Evolutionary conservation across 306 rosid species (phyloP).

Genomic region (Lathyrus aphaca): DNA sequence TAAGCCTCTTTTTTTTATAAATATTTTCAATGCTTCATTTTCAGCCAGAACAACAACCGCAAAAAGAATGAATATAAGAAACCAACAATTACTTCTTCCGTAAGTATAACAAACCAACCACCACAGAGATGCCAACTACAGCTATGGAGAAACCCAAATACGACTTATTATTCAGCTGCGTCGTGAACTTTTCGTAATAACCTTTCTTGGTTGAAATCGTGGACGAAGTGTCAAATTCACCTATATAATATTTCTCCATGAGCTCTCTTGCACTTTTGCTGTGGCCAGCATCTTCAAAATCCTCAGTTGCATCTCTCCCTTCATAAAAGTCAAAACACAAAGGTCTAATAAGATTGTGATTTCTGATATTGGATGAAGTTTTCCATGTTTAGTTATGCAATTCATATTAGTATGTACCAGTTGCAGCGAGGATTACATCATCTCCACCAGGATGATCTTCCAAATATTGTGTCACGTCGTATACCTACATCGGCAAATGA

Average conservation of each 20-base stretch:
- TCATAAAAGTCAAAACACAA: slow-evolving; percentile 29
- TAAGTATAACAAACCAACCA: slow-evolving; percentile 57
- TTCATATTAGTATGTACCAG: slow-evolving; percentile 52
- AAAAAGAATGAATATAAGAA: slow-evolving; percentile 24
- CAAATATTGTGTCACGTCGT: slow-evolving; percentile 75
- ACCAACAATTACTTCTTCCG: slow-evolving; percentile 52
- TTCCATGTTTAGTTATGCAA: slow-evolving; percentile 13
- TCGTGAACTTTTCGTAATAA: slow-evolving; percentile 44
- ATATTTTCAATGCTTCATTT: slow-evolving; percentile 29
- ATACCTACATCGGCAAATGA: slow-evolving; percentile 57
- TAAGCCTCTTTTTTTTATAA: slow-evolving; percentile 28
- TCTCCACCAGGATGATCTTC: slow-evolving; percentile 98
- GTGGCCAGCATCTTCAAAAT: slow-evolving; percentile 97
- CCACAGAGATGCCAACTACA: slow-evolving; percentile 60
- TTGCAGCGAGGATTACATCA: slow-evolving; percentile 69
- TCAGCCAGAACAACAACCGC: background rate
- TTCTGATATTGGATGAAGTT: slow-evolving; percentile 24
- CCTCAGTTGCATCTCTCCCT: slow-evolving; percentile 90
- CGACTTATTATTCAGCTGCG: slow-evolving; percentile 55
- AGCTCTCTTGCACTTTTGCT: slow-evolving; percentile 72
- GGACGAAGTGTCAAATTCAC: slow-evolving; percentile 65
- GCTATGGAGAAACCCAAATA: slow-evolving; percentile 66
- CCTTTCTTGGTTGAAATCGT: slow-evolving; percentile 42
- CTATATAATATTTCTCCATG: slow-evolving; percentile 66
- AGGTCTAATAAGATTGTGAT: slow-evolving; percentile 29